Base-by-base conservation (phyloP, 495 filamentous ascomycete species). In the Margaritispora aquatica region DNA sequence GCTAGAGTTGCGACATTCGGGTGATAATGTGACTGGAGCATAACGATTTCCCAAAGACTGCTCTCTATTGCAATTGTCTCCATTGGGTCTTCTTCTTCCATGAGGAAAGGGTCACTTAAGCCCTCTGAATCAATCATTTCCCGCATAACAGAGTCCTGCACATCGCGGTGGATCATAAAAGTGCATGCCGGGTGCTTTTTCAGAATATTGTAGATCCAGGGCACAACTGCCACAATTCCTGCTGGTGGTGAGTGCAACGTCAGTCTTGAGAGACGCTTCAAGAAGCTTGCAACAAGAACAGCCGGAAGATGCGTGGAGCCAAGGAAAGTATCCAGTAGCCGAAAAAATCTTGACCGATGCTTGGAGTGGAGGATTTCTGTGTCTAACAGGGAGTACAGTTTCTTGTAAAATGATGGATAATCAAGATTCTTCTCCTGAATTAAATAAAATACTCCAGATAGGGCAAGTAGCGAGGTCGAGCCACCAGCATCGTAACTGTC, bases 1-100 rank as follows among this genome's bases (percentile, higher is more conserved):
- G 90, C 89, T 58, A 97, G 86, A 3, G 92, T 92, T 1, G 93
- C 92, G 34, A 99, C 92, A 68, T 96, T 97, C 34, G 95, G 95
- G 70, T 99, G 95, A 73, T 94, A 97, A 74, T 99, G 95, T 2
- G 84, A 84, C 73, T 94, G 90, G 50, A 97, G 75, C 54, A 86
- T 88, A 57, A 92, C 86, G 34, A 97, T 81, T 72, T 99, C 95
- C 95, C 95, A 99, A 13, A 97, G 72, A 72, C 88, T 89, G 70
- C 90, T 96, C 56, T 97, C 92, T 52, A 97, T 87, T 11, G 95
- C 95, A 53, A 77, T 65, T 4, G 94, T 96, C 73, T 85, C 78
- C 78, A 88, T 88, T 4, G 95, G 95, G 65, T 99, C 89, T 48
- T 74, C 60, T 72, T 97, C 89, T 8, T 78, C 71, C 54, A 82